phyloP scores from a whole-genome alignment of 257 asterid genomes.

The Solanum chiquidenum region DNA sequence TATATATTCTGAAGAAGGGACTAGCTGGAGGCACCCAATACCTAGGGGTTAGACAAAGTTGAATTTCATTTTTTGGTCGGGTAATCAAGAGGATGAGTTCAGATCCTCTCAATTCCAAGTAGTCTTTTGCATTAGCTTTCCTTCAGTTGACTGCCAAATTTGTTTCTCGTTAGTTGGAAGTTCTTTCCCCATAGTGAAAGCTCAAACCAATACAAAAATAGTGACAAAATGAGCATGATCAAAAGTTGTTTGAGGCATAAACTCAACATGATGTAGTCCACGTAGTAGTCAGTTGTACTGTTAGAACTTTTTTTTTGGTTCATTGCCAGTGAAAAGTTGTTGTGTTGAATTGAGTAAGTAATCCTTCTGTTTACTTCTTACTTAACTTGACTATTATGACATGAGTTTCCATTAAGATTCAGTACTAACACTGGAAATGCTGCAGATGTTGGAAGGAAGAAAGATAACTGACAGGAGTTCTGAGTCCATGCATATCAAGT shows the following conservation, averaged over 20 bases:
- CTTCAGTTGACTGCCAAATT: not conserved
- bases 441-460: constrained; percentile 42
- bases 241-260: not conserved
- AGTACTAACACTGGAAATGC: not conserved
- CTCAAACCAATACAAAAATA: not conserved
- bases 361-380: not conserved
- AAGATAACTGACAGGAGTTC: constrained; percentile 6
- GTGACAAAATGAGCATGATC: not conserved
- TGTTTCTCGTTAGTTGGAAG: not conserved
- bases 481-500: constrained; percentile 24
- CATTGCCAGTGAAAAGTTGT: not conserved
- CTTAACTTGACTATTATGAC: not conserved
- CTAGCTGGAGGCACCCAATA: not conserved
- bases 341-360: not conserved
- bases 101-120: not conserved
- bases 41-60: not conserved
- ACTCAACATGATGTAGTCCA: not conserved
- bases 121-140: not conserved
- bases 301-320: not conserved
- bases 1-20: not conserved
- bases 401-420: not conserved
- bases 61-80: not conserved
- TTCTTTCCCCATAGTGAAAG: not conserved
- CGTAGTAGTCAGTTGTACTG: not conserved
- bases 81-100: not conserved